Evolutionary conservation across 139 green algal species (phyloP).

Genomic region (Chlamydomonas sp.): DNA sequence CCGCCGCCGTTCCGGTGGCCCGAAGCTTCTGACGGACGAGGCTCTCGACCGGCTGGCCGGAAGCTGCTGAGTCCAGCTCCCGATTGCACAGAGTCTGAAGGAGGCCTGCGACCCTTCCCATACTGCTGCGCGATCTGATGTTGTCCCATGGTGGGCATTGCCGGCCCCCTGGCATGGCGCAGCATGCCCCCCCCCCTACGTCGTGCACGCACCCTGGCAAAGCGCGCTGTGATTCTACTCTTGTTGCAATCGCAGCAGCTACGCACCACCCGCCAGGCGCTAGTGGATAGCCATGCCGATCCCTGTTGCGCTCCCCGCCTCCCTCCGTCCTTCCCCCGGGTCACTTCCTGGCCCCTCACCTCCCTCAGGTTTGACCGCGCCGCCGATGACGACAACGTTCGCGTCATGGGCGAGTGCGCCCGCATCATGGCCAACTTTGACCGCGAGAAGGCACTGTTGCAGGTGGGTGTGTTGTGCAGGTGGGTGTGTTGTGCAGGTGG

Average conservation of each 20-base stretch:
- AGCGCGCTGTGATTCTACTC: too few relatives aligned
- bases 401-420: slow-evolving; percentile 30
- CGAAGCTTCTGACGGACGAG: not conserved
- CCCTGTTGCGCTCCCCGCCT: not conserved
- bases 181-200: too few relatives aligned
- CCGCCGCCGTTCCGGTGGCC: not conserved
- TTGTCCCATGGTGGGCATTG: too few relatives aligned
- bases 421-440: slow-evolving; percentile 23
- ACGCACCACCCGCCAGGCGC: not conserved
- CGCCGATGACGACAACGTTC: slow-evolving; percentile 20
- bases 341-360: too few relatives aligned
- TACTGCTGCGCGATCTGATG: too few relatives aligned
- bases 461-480: not conserved
- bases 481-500: not conserved
- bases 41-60: too few relatives aligned
- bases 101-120: not conserved
- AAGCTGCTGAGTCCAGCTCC: too few relatives aligned
- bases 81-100: too few relatives aligned
- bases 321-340: not conserved
- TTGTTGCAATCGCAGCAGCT: too few relatives aligned
- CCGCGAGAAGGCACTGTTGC: slow-evolving; percentile 2
- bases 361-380: slow-evolving; percentile 26
- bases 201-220: too few relatives aligned
- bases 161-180: too few relatives aligned
- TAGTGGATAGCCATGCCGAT: not conserved